Base-by-base conservation (phyloP, 2,329 filamentous ascomycete species). In the Cladophialophora chaetospira region DNA sequence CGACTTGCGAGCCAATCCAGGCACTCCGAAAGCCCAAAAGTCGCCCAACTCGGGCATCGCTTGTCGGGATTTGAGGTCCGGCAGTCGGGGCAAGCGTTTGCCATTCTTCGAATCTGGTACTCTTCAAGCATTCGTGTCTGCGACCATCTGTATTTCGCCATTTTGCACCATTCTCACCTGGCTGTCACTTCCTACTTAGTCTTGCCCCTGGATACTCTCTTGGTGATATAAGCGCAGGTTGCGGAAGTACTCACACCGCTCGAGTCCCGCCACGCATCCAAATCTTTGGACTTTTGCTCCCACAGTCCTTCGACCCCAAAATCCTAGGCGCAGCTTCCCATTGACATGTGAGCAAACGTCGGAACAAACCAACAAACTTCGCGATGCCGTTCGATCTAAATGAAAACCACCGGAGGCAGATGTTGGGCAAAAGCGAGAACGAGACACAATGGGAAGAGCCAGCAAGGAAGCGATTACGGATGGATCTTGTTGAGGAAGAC, bases 381-480 rank as follows among this genome's bases (percentile, higher is more conserved):
- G 52, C 23, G 4, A 62, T 62, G 60, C 46, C 57, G 23, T 54
- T 54, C 33, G 54, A 54, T 43, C 25, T 61, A 33, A 6, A 49
- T 13, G 58, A 58, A 31, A 54, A 54, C 19, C 52, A 57, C 43
- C 42, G 25, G 23, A 51, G 49, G 38, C 51, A 33, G 4, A 15
- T 17, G n/a, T 36, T 57, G 50, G 29, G 26, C 8, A 40, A 48
- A 6, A n/a, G 9, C 10, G 17, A 44, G 21, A n/a, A 19, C 13
- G 36, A 49, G 1, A 17, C 33, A 17, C 60, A 63, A 17, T 64
- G 64, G 63, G 57, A 62, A 35, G 50, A 63, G 42, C 49, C 57
- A 2, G 46, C 53, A 21, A 28, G 62, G 35, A 65, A 65, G 50
- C 49, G 63, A 47, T 28, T 61, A 36, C 60, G 63, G 19, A 15